Conservation (phyloP, 352 stramenopile species). For the Phytophthora hybrid region DNA sequence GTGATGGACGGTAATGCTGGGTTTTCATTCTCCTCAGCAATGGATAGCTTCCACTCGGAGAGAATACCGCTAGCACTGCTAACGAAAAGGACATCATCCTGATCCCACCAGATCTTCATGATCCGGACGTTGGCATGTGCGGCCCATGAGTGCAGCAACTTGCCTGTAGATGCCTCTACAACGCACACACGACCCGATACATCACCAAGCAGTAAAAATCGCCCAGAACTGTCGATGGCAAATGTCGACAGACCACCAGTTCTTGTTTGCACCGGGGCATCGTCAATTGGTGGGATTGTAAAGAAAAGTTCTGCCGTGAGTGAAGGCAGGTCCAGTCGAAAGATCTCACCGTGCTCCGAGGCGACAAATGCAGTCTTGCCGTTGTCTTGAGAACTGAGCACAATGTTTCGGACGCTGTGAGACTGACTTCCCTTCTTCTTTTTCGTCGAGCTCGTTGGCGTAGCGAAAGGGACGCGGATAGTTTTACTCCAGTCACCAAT, state of each 20-base stretch:
- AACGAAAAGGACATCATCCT: constrained; percentile 61
- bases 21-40: constrained; percentile 7
- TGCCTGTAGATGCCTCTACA: constrained; percentile 49
- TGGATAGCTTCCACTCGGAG: constrained; percentile 59
- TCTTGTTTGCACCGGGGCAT: constrained; percentile 20
- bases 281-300: constrained; percentile 13
- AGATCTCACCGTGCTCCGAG: constrained; percentile 70
- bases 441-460: constrained; percentile 12
- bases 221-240: constrained; percentile 40
- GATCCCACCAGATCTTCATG: constrained; percentile 81
- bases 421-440: constrained; percentile 44
- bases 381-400: constrained; percentile 41
- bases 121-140: constrained; percentile 59
- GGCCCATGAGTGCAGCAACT: constrained; percentile 51
- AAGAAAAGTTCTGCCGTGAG: constrained; percentile 49
- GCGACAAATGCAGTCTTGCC: constrained; percentile 60
- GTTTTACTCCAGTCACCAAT: constrained; percentile 27
- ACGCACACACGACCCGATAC: constrained; percentile 56
- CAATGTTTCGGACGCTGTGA: constrained; percentile 63
- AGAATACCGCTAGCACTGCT: constrained; percentile 69
- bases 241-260: constrained; percentile 53
- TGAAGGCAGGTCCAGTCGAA: constrained; percentile 49
- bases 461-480: constrained; percentile 33
- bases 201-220: constrained; percentile 67
- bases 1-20: constrained; percentile 10